Evolutionary conservation across 148 eudicot genomes (phyloP).

Genomic region (Rhododendron mucronatum): DNA sequence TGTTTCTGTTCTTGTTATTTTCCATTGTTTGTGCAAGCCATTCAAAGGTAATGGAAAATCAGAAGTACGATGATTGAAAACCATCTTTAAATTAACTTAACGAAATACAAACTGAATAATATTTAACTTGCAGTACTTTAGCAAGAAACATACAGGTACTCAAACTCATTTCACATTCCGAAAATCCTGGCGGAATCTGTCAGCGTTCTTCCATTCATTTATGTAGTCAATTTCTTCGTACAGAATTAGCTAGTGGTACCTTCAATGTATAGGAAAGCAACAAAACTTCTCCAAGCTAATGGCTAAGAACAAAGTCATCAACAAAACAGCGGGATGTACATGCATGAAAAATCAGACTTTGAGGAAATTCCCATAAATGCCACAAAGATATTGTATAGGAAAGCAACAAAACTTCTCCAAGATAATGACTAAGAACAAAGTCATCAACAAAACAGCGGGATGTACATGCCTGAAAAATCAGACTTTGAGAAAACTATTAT

Average conservation of each 20-base stretch:
- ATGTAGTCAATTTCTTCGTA: constrained; percentile 94
- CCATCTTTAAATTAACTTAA: background rate
- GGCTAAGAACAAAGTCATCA: too few relatives aligned
- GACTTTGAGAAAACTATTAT: background rate
- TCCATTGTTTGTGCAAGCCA: background rate
- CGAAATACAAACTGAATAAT: background rate
- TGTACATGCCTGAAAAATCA: background rate
- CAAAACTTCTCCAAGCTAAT: too few relatives aligned
- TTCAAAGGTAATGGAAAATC: too few relatives aligned
- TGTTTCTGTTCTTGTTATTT: background rate
- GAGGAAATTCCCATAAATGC: constrained; percentile 28
- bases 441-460: background rate
- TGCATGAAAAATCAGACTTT: too few relatives aligned
- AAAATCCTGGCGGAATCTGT: constrained; percentile 89
- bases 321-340: too few relatives aligned
- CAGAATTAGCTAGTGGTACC: too few relatives aligned
- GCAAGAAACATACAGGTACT: constrained; percentile 84
- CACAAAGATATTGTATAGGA: background rate
- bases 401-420: background rate
- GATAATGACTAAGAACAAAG: background rate
- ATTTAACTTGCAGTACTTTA: constrained; percentile 6
- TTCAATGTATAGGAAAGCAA: too few relatives aligned
- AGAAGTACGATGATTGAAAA: background rate
- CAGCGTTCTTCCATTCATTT: constrained; percentile 98
- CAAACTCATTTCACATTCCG: constrained; percentile 97